phyloP scores from a whole-genome alignment of 2,329 filamentous ascomycete species.

The Fusarium sp. region DNA sequence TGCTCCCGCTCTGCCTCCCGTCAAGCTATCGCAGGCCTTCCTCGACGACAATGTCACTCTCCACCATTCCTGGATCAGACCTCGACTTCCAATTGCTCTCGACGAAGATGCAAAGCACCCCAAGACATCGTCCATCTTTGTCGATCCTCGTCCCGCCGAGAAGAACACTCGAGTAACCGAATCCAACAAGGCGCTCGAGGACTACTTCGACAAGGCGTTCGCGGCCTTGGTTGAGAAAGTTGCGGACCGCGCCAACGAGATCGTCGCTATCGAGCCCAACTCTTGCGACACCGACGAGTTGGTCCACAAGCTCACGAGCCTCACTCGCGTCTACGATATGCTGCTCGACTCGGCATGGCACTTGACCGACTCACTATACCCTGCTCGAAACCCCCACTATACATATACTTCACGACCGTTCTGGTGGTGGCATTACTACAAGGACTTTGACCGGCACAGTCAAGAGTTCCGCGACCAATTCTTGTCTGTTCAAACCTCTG shows the following conservation, averaged over 20 bases:
- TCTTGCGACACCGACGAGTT: conserved; percentile 21
- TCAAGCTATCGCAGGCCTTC: conserved; percentile 68
- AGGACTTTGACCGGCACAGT: conserved; percentile 48
- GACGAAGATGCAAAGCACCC: conserved; percentile 48
- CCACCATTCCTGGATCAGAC: conserved; percentile 41
- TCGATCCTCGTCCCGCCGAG: conserved; percentile 39
- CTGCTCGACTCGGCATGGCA: conserved; percentile 54
- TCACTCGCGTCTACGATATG: conserved; percentile 49
- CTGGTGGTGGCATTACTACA: conserved; percentile 56
- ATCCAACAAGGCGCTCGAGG: conserved; percentile 45
- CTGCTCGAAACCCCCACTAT: conserved; percentile 50
- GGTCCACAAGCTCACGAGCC: conserved; percentile 33
- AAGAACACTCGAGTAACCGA: conserved; percentile 38
- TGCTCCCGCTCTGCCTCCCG: conserved; percentile 59
- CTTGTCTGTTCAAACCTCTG: conserved; percentile 41
- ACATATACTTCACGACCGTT: conserved; percentile 51
- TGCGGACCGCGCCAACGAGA: conserved; percentile 24
- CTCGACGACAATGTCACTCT: conserved; percentile 60
- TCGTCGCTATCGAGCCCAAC: conserved; percentile 13
- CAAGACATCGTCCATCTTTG: conserved; percentile 48
- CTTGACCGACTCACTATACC: conserved; percentile 50
- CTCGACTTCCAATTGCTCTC: conserved; percentile 48
- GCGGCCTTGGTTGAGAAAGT: conserved; percentile 33
- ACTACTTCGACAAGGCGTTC: conserved; percentile 50
- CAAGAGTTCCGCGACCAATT: conserved; percentile 48